Conservation (phyloP, 1,284 basidiomycete species). For the Apiotrichum sp. region DNA sequence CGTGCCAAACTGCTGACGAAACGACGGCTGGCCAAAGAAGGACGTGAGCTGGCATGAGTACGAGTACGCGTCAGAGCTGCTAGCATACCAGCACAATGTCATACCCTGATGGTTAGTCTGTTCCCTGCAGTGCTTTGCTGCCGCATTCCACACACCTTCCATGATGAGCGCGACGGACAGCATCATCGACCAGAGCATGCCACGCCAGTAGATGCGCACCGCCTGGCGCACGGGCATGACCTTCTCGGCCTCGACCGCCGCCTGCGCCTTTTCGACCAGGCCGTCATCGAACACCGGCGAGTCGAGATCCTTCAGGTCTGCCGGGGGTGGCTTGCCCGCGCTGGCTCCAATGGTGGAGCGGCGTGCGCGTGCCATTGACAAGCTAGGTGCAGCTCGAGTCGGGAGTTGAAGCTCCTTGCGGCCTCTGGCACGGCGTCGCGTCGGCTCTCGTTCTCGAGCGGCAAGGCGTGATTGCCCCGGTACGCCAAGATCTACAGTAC, state of each 20-base stretch:
- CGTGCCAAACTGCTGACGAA: slow-evolving; percentile 23
- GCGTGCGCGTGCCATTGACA: too few species aligned
- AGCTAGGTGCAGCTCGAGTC: too few species aligned
- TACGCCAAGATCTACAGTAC: too few species aligned
- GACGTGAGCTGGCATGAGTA: slow-evolving; percentile 26
- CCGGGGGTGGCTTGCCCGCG: too few species aligned
- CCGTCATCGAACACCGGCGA: neutral
- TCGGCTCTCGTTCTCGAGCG: too few species aligned
- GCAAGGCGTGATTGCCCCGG: too few species aligned
- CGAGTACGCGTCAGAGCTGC: neutral
- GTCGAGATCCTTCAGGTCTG: too few species aligned
- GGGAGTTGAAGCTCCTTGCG: too few species aligned
- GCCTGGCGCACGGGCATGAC: neutral
- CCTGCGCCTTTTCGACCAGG: slow-evolving; percentile 3
- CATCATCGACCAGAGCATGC: slow-evolving; percentile 14
- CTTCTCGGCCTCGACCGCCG: slow-evolving; percentile 1
- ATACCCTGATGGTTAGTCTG: neutral
- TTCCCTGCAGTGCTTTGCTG: neutral
- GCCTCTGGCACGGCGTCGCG: too few species aligned
- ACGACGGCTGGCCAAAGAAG: slow-evolving; percentile 46
- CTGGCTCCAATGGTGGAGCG: too few species aligned
- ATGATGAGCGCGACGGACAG: slow-evolving; percentile 9
- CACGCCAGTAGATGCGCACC: slow-evolving; percentile 2
- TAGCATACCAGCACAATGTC: neutral
- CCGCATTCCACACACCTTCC: slow-evolving; percentile 3